Evolutionary conservation across 2,329 filamentous ascomycete genomes (phyloP).

Genomic region (Aurifilum marmelostoma): DNA sequence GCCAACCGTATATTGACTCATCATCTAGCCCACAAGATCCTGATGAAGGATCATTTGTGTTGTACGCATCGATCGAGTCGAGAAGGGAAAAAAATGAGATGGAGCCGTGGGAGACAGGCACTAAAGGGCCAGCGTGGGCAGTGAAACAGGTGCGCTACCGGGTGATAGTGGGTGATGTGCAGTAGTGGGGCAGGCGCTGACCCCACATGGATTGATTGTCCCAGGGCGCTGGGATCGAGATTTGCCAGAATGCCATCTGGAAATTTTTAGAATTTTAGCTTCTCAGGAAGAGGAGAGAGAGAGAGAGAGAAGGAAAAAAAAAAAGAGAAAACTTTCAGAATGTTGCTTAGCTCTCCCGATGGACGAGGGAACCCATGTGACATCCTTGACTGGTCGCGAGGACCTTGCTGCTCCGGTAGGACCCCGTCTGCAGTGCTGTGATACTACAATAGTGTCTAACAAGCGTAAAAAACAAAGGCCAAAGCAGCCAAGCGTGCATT

Average conservation of each 20-base stretch:
- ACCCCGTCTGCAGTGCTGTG: not conserved
- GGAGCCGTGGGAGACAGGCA: not conserved
- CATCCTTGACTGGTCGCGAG: not conserved
- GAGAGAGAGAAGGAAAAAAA: not conserved
- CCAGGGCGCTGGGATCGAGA: slow-evolving; percentile 3
- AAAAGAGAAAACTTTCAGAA: not conserved
- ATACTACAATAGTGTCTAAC: not conserved
- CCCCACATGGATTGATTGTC: not conserved
- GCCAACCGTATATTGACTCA: not conserved
- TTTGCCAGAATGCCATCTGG: slow-evolving; percentile 9
- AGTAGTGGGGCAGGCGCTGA: not conserved
- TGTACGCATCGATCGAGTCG: not conserved
- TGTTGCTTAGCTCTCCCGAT: not conserved
- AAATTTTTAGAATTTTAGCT: not conserved
- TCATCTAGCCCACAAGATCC: not conserved
- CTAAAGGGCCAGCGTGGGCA: too few species aligned
- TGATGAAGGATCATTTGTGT: not conserved
- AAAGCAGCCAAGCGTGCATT: not conserved
- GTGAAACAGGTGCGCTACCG: too few species aligned
- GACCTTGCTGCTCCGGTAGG: too few species aligned
- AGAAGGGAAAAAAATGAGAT: not conserved
- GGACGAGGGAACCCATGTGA: not conserved
- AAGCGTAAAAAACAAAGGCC: not conserved
- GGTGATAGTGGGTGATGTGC: not conserved
- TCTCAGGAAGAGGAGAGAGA: not conserved